Percentiles rank a stretch among this genome's conserved stretches.
Evolutionary conservation across 345 rosid species (phyloP).

Genomic region (Eucalyptus sp.): DNA sequence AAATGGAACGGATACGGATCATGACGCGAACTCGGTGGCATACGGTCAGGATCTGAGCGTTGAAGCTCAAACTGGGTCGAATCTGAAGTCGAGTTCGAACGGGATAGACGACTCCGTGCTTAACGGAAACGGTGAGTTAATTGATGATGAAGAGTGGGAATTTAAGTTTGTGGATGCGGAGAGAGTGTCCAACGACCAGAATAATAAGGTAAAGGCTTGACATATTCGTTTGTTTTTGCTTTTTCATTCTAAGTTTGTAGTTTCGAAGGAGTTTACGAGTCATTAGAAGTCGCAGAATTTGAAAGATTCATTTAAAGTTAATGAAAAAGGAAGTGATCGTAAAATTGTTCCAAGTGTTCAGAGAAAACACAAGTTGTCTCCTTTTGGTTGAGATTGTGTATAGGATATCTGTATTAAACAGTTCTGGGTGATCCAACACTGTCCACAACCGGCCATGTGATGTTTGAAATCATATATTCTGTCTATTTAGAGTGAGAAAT

Average conservation of each 20-base stretch:
- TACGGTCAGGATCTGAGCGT: neutral
- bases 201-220: neutral
- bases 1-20: neutral
- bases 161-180: conserved; percentile 19
- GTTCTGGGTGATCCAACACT: neutral
- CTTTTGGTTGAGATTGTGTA: neutral
- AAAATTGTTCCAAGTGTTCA: neutral
- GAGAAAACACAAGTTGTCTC: neutral
- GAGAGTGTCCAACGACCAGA: neutral
- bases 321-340: neutral
- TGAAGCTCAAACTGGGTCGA: neutral
- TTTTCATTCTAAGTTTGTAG: neutral
- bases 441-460: neutral
- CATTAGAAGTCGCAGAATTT: neutral
- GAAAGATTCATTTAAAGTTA: neutral
- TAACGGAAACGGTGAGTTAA: conserved; percentile 3
- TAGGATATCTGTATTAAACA: neutral
- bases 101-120: neutral
- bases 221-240: neutral
- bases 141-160: conserved; percentile 21
- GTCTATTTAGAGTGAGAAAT: neutral
- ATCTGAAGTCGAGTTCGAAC: neutral
- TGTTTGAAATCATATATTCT: neutral
- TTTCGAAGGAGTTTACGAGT: neutral
- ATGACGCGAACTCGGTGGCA: neutral